These are phyloP conservation scores for Lentinula detonsa DNA, from an alignment of 768 basidiomycete genomes.

Conservation along the genomic window DNA sequence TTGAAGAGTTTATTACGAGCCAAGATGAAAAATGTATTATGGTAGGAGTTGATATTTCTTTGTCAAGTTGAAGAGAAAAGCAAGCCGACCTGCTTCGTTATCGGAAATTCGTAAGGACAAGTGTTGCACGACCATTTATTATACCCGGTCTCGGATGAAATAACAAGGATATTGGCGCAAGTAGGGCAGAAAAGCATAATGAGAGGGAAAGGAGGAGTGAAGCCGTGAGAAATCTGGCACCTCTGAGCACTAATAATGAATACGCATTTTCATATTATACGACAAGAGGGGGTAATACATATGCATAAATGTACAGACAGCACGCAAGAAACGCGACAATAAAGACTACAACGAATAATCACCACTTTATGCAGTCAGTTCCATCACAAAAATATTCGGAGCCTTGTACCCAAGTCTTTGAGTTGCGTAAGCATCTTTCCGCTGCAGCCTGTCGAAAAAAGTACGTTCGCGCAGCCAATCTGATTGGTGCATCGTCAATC, in stretches of 20 bases:
- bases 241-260: no score
- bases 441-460: slow-evolving; percentile 61
- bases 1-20: background rate
- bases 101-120: slow-evolving; percentile 94
- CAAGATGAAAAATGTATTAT: background rate
- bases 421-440: slow-evolving; percentile 53
- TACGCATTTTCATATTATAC: no score
- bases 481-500: slow-evolving; percentile 17
- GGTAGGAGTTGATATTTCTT: background rate
- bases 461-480: slow-evolving; percentile 75
- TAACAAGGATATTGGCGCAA: slow-evolving; percentile 82
- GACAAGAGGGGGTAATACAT: background rate
- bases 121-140: slow-evolving; percentile 94
- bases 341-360: background rate
- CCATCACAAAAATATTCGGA: slow-evolving; percentile 76
- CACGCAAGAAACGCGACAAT: background rate
- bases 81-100: slow-evolving; percentile 65
- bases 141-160: slow-evolving; percentile 70
- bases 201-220: background rate
- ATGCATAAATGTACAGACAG: background rate
- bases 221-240: background rate
- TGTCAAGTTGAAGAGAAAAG: background rate
- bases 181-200: slow-evolving; percentile 92
- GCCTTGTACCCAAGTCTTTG: slow-evolving; percentile 70
- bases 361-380: slow-evolving; percentile 11